Evolutionary conservation across 768 basidiomycete species (phyloP), one percentile per base, ranked within the genome.

Genomic region (Sarcomyxa edulis): DNA sequence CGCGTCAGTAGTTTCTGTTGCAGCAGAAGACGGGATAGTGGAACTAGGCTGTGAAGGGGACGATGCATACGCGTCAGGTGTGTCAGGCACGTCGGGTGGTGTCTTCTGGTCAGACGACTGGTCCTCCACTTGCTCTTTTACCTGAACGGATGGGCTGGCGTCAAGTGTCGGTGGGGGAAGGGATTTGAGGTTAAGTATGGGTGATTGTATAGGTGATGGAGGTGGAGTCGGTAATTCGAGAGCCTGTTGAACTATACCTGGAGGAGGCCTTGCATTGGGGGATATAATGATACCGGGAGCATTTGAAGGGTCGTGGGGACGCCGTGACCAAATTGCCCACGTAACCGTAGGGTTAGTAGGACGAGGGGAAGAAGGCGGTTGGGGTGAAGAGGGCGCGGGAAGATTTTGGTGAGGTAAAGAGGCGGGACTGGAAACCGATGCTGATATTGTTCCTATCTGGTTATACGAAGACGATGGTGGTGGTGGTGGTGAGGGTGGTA

Each of bases 201-300:
- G 52, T 43, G 36, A 39, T 6, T 27, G 42, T 48, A 7, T 42
- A 16, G 68, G 72, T 0, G 71, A 66, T 5, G 60, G 47, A 8
- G 72, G 71, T 0, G 83, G 83, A 2, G 73, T 78, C 8, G 65
- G 61, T 1, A 72, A 46, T 15, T 67, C 62, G 15, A 80, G 48
- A n/a, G 84, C 84, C 12, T 64, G 62, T 29, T 72, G 64, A 0
- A 84, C 52, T 15, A 87, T 61, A 37, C 76, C 61, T 2, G 62
- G 64, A 20, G 85, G 84, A 3, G 85, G 85, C 25, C 68, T 64
- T 3, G 83, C 80, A 15, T 51, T 58, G 0, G 78, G 69, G 1
- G 84, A 84, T 19, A 88, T 81, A 46, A 87, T 84, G 41, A 87
- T 74, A 3, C 78, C 74, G 1, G 82, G 83, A 0, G 84, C 85